phyloP scores from a whole-genome alignment of 176 grass and related monocot species.

The Carex pumila region DNA sequence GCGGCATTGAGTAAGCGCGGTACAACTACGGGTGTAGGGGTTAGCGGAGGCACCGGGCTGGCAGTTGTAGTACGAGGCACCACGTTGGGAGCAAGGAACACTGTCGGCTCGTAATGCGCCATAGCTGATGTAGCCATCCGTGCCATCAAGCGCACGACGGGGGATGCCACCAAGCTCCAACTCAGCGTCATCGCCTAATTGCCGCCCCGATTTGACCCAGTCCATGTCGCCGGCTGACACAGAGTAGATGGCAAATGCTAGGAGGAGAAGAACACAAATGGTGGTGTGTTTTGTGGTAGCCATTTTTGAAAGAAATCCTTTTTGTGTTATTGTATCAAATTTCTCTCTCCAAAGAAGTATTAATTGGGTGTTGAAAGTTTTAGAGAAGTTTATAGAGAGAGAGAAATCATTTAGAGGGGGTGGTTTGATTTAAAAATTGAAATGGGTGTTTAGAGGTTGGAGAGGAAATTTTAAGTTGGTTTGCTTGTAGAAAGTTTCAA shows the following conservation, averaged over 20 bases:
- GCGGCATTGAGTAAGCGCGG: conserved; percentile 41
- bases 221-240: background rate
- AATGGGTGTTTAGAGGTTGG: background rate
- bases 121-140: conserved; percentile 50
- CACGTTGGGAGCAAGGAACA: conserved; percentile 27
- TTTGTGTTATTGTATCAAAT: background rate
- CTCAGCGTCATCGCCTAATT: background rate
- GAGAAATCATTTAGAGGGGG: background rate
- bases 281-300: background rate
- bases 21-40: conserved; percentile 59
- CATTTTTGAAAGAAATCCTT: background rate
- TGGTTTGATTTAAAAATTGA: background rate
- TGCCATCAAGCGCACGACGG: background rate
- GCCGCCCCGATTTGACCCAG: background rate
- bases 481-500: conserved; percentile 4
- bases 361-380: background rate
- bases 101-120: conserved; percentile 9
- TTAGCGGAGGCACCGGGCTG: conserved; percentile 34
- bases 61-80: conserved; percentile 86
- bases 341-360: background rate
- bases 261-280: background rate
- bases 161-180: conserved; percentile 6
- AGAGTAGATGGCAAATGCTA: background rate
- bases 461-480: background rate
- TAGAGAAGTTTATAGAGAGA: background rate